These are phyloP conservation scores for Boletus vermiculosoides DNA, from an alignment of 768 basidiomycete genomes.

Conservation along the genomic window DNA sequence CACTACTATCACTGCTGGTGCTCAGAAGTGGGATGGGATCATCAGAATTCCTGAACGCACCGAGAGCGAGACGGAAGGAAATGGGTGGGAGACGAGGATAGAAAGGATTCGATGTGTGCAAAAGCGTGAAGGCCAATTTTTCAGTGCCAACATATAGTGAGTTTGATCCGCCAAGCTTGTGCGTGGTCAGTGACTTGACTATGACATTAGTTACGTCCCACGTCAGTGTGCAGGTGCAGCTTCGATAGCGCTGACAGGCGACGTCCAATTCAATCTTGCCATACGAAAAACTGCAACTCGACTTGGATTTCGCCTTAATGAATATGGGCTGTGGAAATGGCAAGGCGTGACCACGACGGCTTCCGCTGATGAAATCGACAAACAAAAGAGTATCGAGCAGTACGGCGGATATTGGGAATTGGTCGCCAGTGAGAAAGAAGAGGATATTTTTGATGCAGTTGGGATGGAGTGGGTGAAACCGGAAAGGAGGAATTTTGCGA, in stretches of 20 bases:
- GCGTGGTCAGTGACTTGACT: background rate
- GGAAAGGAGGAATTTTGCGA: conserved; percentile 25
- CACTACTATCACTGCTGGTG: conserved; percentile 31
- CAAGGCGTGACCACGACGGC: conserved; percentile 6
- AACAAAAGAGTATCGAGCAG: conserved; percentile 6
- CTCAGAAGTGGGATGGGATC: conserved; percentile 51
- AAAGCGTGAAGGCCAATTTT: conserved; percentile 37
- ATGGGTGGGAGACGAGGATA: conserved; percentile 30
- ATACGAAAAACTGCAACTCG: conserved; percentile 43
- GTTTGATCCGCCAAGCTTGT: conserved; percentile 1
- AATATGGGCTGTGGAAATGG: conserved; percentile 68
- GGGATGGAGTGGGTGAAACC: conserved; percentile 29
- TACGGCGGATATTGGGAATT: conserved; percentile 25
- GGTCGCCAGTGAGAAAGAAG: conserved; percentile 23
- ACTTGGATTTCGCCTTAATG: conserved; percentile 52
- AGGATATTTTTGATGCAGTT: conserved; percentile 25
- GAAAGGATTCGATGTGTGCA: conserved; percentile 27
- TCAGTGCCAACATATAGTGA: conserved; percentile 36
- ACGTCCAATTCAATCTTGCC: conserved; percentile 45
- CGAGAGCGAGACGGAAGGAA: conserved; percentile 5
- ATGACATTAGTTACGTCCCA: conserved; percentile 20
- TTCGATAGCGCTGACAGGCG: conserved; percentile 55
- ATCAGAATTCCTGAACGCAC: conserved; percentile 43
- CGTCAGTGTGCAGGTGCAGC: conserved; percentile 44
- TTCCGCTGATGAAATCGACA: background rate